Evolutionary conservation across 2,329 filamentous ascomycete species (phyloP).

Genomic region (Epichloe brachyelytri): DNA sequence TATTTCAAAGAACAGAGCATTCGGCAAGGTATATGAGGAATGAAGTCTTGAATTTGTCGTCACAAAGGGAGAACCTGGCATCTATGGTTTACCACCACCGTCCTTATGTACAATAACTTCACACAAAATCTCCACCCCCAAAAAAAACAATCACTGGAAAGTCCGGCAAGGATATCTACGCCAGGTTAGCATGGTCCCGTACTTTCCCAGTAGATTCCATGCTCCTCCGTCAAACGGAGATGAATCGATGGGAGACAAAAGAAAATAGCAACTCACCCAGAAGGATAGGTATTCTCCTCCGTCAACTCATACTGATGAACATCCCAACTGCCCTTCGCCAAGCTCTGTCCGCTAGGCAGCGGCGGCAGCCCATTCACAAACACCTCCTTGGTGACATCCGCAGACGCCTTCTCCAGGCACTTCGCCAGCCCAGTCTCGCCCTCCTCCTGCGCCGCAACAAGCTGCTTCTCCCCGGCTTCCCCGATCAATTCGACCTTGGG

Average conservation of each 20-base stretch:
- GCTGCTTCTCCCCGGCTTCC: constrained; percentile 44
- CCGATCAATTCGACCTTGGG: constrained; percentile 74
- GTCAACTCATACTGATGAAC: constrained; percentile 56
- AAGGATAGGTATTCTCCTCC: constrained; percentile 57
- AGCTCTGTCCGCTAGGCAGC: constrained; percentile 59
- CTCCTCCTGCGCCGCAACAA: constrained; percentile 65
- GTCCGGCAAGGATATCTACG: constrained; percentile 50
- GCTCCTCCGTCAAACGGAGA: no score
- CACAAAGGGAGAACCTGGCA: not conserved
- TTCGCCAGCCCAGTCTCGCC: constrained; percentile 61
- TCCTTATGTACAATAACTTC: constrained; percentile 3
- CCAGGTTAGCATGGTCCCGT: constrained; percentile 16
- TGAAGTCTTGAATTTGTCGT: not conserved
- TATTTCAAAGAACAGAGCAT: no score
- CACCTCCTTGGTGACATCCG: constrained; percentile 45
- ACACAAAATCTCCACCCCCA: constrained; percentile 12
- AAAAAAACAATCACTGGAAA: constrained; percentile 32
- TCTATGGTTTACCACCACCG: not conserved
- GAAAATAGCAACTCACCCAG: constrained; percentile 40
- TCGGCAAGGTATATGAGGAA: no score
- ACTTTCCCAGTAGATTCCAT: no score
- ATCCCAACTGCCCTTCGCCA: constrained; percentile 41
- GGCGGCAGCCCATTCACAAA: constrained; percentile 74
- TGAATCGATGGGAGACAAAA: not conserved
- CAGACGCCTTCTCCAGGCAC: constrained; percentile 47